Evolutionary conservation across 208 protist species (phyloP).

Genomic region (Leishmania major): DNA sequence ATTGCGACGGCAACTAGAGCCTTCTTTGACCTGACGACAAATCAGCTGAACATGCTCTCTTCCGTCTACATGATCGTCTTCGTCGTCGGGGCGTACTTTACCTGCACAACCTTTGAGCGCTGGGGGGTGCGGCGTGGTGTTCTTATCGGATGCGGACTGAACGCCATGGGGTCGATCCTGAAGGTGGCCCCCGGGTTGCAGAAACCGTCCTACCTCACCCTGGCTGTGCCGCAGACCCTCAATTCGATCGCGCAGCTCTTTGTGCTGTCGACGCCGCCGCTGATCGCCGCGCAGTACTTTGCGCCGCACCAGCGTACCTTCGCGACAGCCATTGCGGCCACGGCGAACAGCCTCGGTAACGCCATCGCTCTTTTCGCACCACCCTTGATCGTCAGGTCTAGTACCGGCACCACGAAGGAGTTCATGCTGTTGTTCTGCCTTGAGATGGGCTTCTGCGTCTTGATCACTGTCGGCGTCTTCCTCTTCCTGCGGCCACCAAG

Average conservation of each 20-base stretch:
- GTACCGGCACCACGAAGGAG: constrained; percentile 27
- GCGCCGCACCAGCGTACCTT: constrained; percentile 54
- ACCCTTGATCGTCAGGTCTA: constrained; percentile 57
- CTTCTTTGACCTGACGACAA: constrained; percentile 63
- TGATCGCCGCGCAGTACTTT: constrained; percentile 78
- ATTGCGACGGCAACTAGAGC: constrained; percentile 41
- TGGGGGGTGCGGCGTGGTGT: constrained; percentile 68
- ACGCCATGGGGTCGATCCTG: constrained; percentile 61
- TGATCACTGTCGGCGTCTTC: constrained; percentile 44
- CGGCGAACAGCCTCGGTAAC: constrained; percentile 73
- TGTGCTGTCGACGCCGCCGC: constrained; percentile 71
- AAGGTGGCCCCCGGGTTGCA: constrained; percentile 61
- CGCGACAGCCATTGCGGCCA: constrained; percentile 65
- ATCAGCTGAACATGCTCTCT: constrained; percentile 73
- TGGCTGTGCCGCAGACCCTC: constrained; percentile 59
- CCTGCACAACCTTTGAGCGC: constrained; percentile 71
- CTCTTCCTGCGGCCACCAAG: constrained; percentile 54
- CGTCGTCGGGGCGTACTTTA: constrained; percentile 58
- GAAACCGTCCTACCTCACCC: constrained; percentile 47
- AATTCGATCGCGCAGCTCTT: constrained; percentile 73
- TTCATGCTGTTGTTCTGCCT: constrained; percentile 66
- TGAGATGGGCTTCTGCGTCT: constrained; percentile 51
- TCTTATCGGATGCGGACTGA: constrained; percentile 54
- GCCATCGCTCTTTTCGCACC: constrained; percentile 63
- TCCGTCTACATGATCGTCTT: constrained; percentile 87